Evolutionary conservation across 1,284 basidiomycete genomes (phyloP).

Genomic region (Ustilago tritici): DNA sequence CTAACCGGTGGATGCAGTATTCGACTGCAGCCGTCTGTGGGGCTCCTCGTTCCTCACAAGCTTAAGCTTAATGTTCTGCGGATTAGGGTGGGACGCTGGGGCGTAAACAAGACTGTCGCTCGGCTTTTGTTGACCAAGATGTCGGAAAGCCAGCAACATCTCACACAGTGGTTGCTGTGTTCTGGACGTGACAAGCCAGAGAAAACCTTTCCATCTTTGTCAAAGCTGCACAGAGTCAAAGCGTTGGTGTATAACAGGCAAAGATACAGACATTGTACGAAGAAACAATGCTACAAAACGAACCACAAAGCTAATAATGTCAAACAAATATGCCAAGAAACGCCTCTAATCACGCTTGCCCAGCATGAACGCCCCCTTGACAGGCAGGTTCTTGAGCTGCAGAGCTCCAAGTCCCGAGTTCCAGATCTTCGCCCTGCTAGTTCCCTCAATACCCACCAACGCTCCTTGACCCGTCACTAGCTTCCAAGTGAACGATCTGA

Average conservation of each 20-base stretch:
- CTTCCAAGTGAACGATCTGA: constrained; percentile 64
- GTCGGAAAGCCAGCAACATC: not conserved
- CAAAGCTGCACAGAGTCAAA: not conserved
- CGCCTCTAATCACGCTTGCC: constrained; percentile 45
- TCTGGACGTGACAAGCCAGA: not conserved
- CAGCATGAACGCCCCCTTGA: constrained; percentile 62
- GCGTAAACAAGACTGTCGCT: not conserved
- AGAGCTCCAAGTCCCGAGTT: constrained; percentile 60
- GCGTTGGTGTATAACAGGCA: not conserved
- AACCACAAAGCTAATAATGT: not conserved
- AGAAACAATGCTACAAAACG: not conserved
- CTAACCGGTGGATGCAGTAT: not conserved
- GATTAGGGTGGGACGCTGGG: not conserved
- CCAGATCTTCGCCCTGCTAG: constrained; percentile 61
- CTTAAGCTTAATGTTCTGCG: not conserved
- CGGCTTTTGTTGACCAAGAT: not conserved
- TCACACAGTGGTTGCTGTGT: not conserved
- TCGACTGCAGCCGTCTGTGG: not conserved
- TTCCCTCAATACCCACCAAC: constrained; percentile 61
- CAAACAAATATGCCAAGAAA: constrained; percentile 1
- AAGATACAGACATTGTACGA: constrained; percentile 11
- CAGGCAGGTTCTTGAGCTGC: constrained; percentile 57
- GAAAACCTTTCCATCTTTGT: not conserved
- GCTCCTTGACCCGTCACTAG: constrained; percentile 62
- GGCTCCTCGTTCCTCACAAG: not conserved